Base-by-base conservation (phyloP, 805 yeast species). In the Kurtzmaniella cleridarum region DNA sequence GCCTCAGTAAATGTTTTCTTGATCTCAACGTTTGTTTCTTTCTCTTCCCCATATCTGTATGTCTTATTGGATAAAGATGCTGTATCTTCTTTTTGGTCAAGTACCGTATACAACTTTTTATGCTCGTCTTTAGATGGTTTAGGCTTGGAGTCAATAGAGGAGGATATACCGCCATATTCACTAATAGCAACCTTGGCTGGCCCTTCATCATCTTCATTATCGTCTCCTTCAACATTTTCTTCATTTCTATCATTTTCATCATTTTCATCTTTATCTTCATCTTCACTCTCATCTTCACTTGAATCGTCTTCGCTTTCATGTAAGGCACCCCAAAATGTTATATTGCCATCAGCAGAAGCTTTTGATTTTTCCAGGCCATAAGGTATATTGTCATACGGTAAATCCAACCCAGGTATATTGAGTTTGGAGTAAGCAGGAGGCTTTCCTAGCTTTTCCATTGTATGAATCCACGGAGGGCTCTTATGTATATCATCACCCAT, bases 391-490 rank as follows among this genome's bases (percentile, higher is more conserved):
- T 50, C 45, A 42, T 68, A 67, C 31, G 59, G 58, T 3, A 48
- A 45, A 41, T 68, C 73, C 13, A 69, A 40, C 1, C 73, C 74
- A 1, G 74, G 87, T 6, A 86, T 73, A 27, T 69, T 62, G 55
- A 87, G 62, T 29, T 75, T 70, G 2, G 81, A 80, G 59, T 87
- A 90, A 14, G 88, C 72, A 0, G 96, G 96, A 0, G 98, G 96
- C 20, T 84, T 78, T 0, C 97, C 97, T 11, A 75, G 50, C 40
- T 74, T 68, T 38, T 71, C 72, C 85, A 90, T 81, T 28, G 74
- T 73, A 2, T 69, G 57, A 16, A 81, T 69, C 97, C 97, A 91
- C 0, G 96, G 96, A 2, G 89, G 88, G 5, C 81, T 71, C 1
- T 66, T 63, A 8, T 47, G 47, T 6, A 39, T 39, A 16, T 63